A percentile compares a stretch with the other conserved stretches of the same genome.
Evolutionary conservation across 2,329 filamentous ascomycete species (phyloP).

Genomic region (Bipolaris gigantea): DNA sequence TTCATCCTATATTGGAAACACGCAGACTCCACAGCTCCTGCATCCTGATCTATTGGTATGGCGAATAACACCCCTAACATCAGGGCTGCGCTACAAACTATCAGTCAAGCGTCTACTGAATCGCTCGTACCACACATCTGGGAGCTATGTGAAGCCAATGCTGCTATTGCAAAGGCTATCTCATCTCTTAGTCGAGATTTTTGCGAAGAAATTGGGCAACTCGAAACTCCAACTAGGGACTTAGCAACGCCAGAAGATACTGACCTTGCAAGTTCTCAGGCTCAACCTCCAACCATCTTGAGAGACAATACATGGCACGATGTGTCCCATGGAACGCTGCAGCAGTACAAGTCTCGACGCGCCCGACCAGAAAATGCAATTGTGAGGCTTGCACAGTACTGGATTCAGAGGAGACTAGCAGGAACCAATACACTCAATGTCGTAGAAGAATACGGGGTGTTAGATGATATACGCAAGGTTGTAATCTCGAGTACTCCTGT

Average conservation of each 20-base stretch:
- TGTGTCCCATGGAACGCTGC: neutral
- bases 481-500: conserved; percentile 1
- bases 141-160: too few species aligned
- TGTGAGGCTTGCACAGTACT: conserved; percentile 6
- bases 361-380: neutral
- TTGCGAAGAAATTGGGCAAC: neutral
- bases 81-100: too few species aligned
- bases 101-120: too few species aligned
- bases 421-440: neutral
- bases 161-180: too few species aligned
- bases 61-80: too few species aligned
- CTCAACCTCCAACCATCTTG: too few species aligned
- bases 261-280: neutral
- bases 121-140: too few species aligned
- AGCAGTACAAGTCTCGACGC: neutral
- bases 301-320: neutral
- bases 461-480: conserved; percentile 6
- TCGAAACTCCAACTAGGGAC: conserved; percentile 3
- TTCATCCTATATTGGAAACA: neutral
- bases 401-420: conserved; percentile 1
- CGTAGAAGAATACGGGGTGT: conserved; percentile 1
- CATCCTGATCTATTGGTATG: neutral
- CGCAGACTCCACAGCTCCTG: neutral
- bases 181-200: too few species aligned
- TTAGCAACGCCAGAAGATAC: neutral